Conservation (phyloP, 2,329 filamentous ascomycete species). For the Elsinoe australis region DNA sequence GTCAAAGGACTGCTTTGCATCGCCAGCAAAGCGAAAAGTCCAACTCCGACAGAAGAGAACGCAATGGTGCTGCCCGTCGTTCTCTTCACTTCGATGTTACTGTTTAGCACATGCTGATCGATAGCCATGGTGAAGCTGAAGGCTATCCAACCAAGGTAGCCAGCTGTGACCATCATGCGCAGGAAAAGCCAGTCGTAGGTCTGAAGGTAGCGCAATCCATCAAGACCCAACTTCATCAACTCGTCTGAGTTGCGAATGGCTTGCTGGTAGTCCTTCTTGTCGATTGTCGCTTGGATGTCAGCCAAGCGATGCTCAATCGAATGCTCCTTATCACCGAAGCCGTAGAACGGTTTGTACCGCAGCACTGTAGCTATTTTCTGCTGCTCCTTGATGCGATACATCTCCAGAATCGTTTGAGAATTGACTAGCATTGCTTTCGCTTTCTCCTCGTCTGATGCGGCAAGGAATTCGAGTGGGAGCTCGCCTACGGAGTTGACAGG, state of each 20-base stretch:
- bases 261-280: constrained; percentile 57
- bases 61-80: constrained; percentile 51
- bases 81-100: constrained; percentile 56
- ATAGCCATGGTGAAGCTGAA: constrained; percentile 86
- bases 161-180: constrained; percentile 75
- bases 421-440: constrained; percentile 79
- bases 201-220: constrained; percentile 86
- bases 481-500: constrained; percentile 95
- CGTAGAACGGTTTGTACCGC: constrained; percentile 66
- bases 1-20: constrained; percentile 70
- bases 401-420: constrained; percentile 79
- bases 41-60: constrained; percentile 69
- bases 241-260: constrained; percentile 72
- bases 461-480: constrained; percentile 74
- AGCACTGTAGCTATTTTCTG: constrained; percentile 69
- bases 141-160: constrained; percentile 92
- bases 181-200: constrained; percentile 99
- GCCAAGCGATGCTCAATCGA: constrained; percentile 60
- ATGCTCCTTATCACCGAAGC: constrained; percentile 56
- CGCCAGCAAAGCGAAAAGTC: constrained; percentile 69
- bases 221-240: constrained; percentile 67
- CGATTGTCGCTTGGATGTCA: constrained; percentile 61
- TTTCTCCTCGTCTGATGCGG: constrained; percentile 65
- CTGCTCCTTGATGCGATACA: constrained; percentile 90
- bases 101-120: constrained; percentile 76